Conservation (phyloP, 306 rosid species). For the Aeschynomene evenia region DNA sequence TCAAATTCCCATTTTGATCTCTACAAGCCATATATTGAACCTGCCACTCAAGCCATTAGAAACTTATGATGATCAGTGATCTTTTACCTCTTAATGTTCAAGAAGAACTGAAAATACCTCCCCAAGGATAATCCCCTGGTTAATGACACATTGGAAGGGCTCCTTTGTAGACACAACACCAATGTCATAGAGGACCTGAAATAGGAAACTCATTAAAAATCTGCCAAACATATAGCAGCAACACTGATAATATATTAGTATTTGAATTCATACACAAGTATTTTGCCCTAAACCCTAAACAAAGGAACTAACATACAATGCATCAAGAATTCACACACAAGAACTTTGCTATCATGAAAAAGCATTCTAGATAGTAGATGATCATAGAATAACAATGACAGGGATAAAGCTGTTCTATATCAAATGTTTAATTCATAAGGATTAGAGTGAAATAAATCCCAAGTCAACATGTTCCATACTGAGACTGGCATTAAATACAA, state of each 20-base stretch:
- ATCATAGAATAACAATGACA: conserved; percentile 16
- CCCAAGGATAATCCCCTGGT: conserved; percentile 97
- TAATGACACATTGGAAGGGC: conserved; percentile 97
- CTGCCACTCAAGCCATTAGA: conserved; percentile 60
- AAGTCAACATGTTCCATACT: conserved; percentile 22
- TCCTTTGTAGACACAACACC: conserved; percentile 92
- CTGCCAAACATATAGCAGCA: conserved; percentile 11
- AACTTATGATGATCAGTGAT: conserved; percentile 5
- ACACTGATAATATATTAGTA: background rate
- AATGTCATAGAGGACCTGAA: conserved; percentile 92
- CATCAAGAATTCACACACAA: conserved; percentile 11
- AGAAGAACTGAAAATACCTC: conserved; percentile 61
- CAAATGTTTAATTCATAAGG: background rate
- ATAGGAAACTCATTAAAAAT: conserved; percentile 35
- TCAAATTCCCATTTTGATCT: conserved; percentile 68
- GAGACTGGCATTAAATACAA: conserved; percentile 28
- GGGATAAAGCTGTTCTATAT: conserved; percentile 15
- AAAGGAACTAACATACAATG: background rate
- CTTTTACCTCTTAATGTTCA: background rate
- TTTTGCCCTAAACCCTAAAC: too few species aligned
- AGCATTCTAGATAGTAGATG: conserved; percentile 9
- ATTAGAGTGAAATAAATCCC: conserved; percentile 19
- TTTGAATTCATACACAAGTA: conserved; percentile 16
- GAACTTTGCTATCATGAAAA: conserved; percentile 8
- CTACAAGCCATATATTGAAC: conserved; percentile 84